phyloP scores from a whole-genome alignment of 306 rosid genomes.

The Rosa persica region DNA sequence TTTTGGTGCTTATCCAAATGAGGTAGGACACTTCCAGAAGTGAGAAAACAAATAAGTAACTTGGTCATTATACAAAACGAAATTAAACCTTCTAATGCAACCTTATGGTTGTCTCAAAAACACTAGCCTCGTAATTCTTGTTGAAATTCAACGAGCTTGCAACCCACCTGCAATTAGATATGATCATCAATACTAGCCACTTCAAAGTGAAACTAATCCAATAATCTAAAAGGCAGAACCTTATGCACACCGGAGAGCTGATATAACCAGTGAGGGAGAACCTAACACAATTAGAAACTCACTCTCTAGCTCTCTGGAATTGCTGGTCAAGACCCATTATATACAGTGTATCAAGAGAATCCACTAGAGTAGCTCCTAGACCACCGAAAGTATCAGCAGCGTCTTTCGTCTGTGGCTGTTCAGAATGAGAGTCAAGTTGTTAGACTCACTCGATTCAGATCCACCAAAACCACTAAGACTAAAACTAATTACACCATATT shows the following conservation, averaged over 20 bases:
- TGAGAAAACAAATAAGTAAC: conserved; percentile 23
- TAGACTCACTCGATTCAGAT: conserved; percentile 14
- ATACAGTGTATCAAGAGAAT: conserved; percentile 63
- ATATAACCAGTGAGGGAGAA: conserved; percentile 7
- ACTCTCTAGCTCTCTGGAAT: conserved; percentile 64
- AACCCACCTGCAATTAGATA: conserved; percentile 60
- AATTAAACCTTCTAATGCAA: conserved; percentile 67
- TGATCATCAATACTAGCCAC: not conserved
- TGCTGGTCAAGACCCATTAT: conserved; percentile 69
- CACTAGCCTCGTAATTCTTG: conserved; percentile 59
- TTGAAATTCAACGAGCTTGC: conserved; percentile 47
- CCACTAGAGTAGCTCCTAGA: conserved; percentile 65
- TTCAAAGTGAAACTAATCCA: not conserved
- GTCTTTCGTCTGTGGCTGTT: conserved; percentile 51
- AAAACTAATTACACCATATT: not conserved
- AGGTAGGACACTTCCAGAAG: conserved; percentile 25
- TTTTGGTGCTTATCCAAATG: conserved; percentile 2
- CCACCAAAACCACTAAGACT: not conserved
- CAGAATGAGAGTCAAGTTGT: conserved; percentile 28
- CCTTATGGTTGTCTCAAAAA: conserved; percentile 83
- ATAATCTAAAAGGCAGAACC: not conserved
- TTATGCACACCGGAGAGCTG: not conserved
- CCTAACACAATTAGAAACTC: conserved; percentile 22
- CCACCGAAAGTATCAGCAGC: conserved; percentile 58
- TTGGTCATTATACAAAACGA: conserved; percentile 23